Percentiles rank a stretch among this genome's conserved stretches.
Evolutionary conservation across 768 basidiomycete species (phyloP).

Genomic region (Aureoboletus auriporus): DNA sequence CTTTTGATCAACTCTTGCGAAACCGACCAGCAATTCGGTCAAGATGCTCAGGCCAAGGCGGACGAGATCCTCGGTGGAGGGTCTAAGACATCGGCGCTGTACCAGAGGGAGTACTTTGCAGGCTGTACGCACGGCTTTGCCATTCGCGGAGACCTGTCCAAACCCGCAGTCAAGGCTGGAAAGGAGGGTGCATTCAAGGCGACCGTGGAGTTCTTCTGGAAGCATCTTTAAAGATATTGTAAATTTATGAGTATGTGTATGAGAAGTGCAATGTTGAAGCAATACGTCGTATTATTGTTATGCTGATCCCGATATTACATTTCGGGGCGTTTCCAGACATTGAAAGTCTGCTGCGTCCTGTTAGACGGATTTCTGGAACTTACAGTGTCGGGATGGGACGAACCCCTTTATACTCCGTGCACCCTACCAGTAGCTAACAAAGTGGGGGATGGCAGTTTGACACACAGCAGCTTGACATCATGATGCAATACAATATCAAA

Average conservation of each 20-base stretch:
- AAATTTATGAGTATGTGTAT: not conserved
- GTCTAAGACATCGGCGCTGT: constrained; percentile 42
- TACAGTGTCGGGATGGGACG: too few relatives aligned
- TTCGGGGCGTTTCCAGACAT: too few relatives aligned
- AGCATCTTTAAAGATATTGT: constrained; percentile 21
- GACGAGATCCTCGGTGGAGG: constrained; percentile 48
- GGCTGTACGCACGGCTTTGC: constrained; percentile 56
- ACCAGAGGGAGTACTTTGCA: constrained; percentile 18
- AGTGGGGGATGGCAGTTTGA: too few relatives aligned
- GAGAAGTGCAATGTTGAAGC: not conserved
- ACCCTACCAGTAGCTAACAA: too few relatives aligned
- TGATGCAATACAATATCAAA: too few relatives aligned
- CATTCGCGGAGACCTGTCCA: constrained; percentile 43
- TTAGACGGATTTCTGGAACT: too few relatives aligned
- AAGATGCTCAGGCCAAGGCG: constrained; percentile 39
- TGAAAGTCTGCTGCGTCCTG: too few relatives aligned
- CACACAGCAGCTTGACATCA: too few relatives aligned
- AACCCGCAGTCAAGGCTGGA: constrained; percentile 52
- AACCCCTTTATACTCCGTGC: too few relatives aligned
- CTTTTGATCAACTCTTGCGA: constrained; percentile 69
- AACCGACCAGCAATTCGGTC: constrained; percentile 48
- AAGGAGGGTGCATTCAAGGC: constrained; percentile 54
- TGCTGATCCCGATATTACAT: too few relatives aligned
- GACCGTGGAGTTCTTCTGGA: constrained; percentile 50
- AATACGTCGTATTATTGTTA: too few relatives aligned